phyloP scores from a whole-genome alignment of 176 grass and related monocot genomes.

The Bonia amplexicaulis region DNA sequence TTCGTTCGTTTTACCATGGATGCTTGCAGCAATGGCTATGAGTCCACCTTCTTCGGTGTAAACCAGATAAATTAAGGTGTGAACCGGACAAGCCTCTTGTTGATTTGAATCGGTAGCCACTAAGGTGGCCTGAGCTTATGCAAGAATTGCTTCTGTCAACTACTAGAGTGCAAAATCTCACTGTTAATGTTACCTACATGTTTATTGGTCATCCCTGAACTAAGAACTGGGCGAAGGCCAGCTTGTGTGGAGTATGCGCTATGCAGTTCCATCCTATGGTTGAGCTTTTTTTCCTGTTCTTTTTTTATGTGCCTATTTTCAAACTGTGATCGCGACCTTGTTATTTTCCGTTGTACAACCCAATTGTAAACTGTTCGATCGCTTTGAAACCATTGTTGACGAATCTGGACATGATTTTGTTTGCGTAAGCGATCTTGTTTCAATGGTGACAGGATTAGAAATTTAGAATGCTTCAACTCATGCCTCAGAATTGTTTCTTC shows the following conservation, averaged over 20 bases:
- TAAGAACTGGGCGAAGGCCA: slow-evolving; percentile 12
- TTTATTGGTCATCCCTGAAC: slow-evolving; percentile 7
- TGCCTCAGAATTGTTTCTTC: neutral
- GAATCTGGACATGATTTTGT: slow-evolving; percentile 8
- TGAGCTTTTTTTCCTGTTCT: neutral
- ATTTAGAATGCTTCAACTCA: neutral
- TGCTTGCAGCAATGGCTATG: slow-evolving; percentile 22
- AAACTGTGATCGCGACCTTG: neutral
- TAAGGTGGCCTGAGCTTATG: neutral
- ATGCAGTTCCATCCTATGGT: slow-evolving; percentile 17
- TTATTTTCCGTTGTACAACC: slow-evolving; percentile 4
- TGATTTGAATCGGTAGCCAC: slow-evolving; percentile 21
- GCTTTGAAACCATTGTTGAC: neutral
- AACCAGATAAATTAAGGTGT: slow-evolving; percentile 38
- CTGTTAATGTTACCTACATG: slow-evolving; percentile 20
- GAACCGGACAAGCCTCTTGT: neutral
- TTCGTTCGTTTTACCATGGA: slow-evolving; percentile 39
- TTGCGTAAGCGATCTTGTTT: neutral
- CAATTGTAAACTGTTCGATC: neutral
- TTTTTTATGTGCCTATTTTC: slow-evolving; percentile 9
- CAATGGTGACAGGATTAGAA: neutral
- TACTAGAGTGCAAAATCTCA: slow-evolving; percentile 3
- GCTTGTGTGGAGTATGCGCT: slow-evolving; percentile 1
- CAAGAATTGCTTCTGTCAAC: slow-evolving; percentile 23
- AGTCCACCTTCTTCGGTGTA: slow-evolving; percentile 36